These are phyloP conservation scores for Rhynchospora pubera DNA, from an alignment of 176 grass and related monocot species.

Conservation along the genomic window DNA sequence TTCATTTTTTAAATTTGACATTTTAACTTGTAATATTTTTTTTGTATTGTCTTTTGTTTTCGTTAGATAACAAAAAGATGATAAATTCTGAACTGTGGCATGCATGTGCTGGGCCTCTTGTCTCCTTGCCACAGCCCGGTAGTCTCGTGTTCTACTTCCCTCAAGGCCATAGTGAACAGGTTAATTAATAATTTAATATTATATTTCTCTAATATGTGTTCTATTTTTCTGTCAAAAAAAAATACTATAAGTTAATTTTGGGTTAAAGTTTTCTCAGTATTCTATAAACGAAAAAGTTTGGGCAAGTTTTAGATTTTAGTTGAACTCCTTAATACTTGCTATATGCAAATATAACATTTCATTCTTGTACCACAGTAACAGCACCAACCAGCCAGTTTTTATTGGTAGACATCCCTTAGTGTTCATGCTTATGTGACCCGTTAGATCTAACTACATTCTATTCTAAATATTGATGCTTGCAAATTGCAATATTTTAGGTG, in stretches of 20 bases:
- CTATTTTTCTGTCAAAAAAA: neutral
- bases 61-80: constrained; percentile 62
- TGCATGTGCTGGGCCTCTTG: constrained; percentile 84
- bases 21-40: too few relatives aligned
- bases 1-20: neutral
- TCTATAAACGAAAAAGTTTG: too few relatives aligned
- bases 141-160: constrained; percentile 89
- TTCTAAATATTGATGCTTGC: neutral
- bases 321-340: too few relatives aligned
- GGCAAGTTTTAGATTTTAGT: too few relatives aligned
- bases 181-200: too few relatives aligned
- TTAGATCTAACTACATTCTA: neutral
- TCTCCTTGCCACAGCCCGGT: constrained; percentile 75
- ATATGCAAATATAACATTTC: too few relatives aligned
- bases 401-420: too few relatives aligned
- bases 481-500: constrained; percentile 46
- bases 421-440: neutral
- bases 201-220: neutral
- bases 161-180: constrained; percentile 98
- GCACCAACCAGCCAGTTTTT: too few relatives aligned
- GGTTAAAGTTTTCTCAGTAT: too few relatives aligned
- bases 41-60: neutral
- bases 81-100: constrained; percentile 98
- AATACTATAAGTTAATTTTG: neutral
- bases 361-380: too few relatives aligned